Conservation (phyloP, 2,329 filamentous ascomycete species). For the Meredithiella fracta region DNA sequence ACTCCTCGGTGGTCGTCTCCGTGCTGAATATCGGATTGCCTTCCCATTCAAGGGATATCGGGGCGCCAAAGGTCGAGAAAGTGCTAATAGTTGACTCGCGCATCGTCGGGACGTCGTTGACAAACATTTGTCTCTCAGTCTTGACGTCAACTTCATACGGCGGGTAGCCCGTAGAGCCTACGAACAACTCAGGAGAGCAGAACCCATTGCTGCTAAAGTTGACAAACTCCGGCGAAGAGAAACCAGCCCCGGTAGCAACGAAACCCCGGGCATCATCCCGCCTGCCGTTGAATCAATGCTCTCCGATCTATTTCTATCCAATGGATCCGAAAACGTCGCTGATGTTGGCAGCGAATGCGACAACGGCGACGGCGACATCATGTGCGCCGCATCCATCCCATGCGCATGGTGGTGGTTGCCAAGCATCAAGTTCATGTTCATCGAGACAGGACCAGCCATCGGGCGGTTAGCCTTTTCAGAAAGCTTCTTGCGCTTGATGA, state of each 20-base stretch:
- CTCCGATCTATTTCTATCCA: constrained; percentile 55
- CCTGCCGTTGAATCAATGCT: constrained; percentile 71
- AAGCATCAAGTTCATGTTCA: constrained; percentile 3
- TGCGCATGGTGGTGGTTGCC: not conserved
- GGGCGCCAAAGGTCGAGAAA: constrained; percentile 78
- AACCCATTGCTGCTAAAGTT: constrained; percentile 34
- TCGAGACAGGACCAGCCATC: not conserved
- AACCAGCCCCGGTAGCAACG: constrained; percentile 28
- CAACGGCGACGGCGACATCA: constrained; percentile 53
- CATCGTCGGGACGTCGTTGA: constrained; percentile 75
- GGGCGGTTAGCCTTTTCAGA: constrained; percentile 59
- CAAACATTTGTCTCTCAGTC: constrained; percentile 84
- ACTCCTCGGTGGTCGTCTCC: constrained; percentile 9
- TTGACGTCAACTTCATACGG: constrained; percentile 93
- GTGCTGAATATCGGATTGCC: constrained; percentile 30
- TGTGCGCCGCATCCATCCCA: not conserved
- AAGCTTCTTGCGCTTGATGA: constrained; percentile 94
- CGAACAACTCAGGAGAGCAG: constrained; percentile 21
- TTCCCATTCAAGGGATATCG: constrained; percentile 50
- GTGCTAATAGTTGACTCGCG: constrained; percentile 79
- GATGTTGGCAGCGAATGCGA: constrained; percentile 71
- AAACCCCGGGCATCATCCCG: constrained; percentile 30
- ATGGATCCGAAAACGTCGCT: constrained; percentile 59
- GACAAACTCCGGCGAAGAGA: constrained; percentile 41
- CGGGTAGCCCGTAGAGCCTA: constrained; percentile 35